Conservation (phyloP, 78 protist genomes). For the Cavenderia fasciculata region DNA sequence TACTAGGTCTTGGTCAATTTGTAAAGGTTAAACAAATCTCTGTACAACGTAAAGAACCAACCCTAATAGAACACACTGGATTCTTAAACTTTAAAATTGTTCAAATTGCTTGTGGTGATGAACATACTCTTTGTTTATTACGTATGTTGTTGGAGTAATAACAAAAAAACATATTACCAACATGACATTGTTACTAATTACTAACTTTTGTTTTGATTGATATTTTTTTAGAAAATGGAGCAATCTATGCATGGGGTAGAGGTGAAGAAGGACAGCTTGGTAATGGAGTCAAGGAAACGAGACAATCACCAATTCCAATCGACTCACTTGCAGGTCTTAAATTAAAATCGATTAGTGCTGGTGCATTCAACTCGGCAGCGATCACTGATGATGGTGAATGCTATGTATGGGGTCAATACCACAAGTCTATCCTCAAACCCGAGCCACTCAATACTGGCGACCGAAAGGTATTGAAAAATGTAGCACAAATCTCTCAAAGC, state of each 20-base stretch:
- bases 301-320: slow-evolving; percentile 35
- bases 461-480: background rate
- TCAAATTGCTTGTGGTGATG: slow-evolving; percentile 64
- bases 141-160: background rate
- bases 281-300: slow-evolving; percentile 17
- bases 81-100: background rate
- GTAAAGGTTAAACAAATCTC: slow-evolving; percentile 40
- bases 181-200: too few species aligned
- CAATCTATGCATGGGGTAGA: slow-evolving; percentile 57
- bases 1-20: slow-evolving; percentile 46
- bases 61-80: background rate
- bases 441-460: background rate
- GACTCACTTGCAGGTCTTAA: slow-evolving; percentile 11
- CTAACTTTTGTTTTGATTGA: too few species aligned
- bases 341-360: slow-evolving; percentile 9
- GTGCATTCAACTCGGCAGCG: slow-evolving; percentile 9
- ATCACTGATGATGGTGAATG: slow-evolving; percentile 9
- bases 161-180: background rate
- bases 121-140: slow-evolving; percentile 24
- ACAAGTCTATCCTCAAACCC: slow-evolving; percentile 1
- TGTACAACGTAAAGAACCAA: slow-evolving; percentile 8
- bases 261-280: slow-evolving; percentile 76
- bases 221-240: slow-evolving; percentile 55
- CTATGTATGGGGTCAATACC: slow-evolving; percentile 63
- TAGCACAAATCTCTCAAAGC: slow-evolving; percentile 42